Percentiles rank a stretch among this genome's conserved stretches.
These are phyloP conservation scores for Pseudozyma sp. DNA, from an alignment of 1,284 basidiomycete species.

Conservation along the genomic window DNA sequence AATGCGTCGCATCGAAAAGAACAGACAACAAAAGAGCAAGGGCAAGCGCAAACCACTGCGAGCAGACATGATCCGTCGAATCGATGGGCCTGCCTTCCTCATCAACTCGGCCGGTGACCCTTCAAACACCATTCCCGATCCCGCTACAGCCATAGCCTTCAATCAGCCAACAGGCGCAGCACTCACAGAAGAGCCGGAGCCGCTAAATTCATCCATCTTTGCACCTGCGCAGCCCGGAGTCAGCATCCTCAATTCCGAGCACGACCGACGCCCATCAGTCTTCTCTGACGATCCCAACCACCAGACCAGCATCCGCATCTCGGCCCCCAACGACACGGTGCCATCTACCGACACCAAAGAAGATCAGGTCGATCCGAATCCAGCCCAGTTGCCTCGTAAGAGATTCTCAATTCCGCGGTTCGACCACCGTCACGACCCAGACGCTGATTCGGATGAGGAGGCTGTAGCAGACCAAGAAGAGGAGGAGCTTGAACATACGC, in stretches of 20 bases:
- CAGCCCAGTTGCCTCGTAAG: constrained; percentile 8
- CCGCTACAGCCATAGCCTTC: background rate
- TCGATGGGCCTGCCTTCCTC: constrained; percentile 65
- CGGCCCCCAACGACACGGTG: constrained; percentile 22
- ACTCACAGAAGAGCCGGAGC: constrained; percentile 15
- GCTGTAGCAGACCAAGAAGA: constrained; percentile 16
- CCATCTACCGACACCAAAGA: background rate
- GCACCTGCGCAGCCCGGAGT: constrained; percentile 18
- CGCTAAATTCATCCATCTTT: constrained; percentile 1
- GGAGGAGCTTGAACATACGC: background rate
- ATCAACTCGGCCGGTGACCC: constrained; percentile 62
- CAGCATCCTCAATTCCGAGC: constrained; percentile 26
- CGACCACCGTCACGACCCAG: constrained; percentile 28
- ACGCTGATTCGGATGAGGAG: constrained; percentile 37
- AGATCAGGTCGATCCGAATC: background rate
- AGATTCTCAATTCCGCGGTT: constrained; percentile 44
- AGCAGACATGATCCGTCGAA: constrained; percentile 66
- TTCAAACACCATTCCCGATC: constrained; percentile 43
- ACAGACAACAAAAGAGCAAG: constrained; percentile 46
- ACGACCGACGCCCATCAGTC: constrained; percentile 4
- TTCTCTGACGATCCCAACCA: constrained; percentile 8
- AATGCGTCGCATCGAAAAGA: constrained; percentile 29
- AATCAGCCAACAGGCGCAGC: constrained; percentile 2
- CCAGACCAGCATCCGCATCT: constrained; percentile 46
- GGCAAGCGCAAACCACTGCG: constrained; percentile 55